Percentiles rank a stretch among this genome's conserved stretches.
phyloP scores from a whole-genome alignment of 805 yeast species.

The Yarrowia sp. region DNA sequence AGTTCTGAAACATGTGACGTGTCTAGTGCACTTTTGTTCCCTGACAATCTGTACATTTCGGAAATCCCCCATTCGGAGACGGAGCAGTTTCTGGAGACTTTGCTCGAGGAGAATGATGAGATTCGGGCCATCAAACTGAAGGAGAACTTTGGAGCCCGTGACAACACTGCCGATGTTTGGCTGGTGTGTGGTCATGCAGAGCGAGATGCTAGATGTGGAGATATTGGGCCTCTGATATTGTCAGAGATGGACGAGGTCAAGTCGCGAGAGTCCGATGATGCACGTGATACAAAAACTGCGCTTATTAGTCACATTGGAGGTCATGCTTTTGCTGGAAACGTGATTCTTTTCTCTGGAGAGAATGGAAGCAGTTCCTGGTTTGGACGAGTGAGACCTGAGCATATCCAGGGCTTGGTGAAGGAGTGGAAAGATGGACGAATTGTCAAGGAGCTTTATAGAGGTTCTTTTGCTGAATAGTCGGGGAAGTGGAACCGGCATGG shows the following conservation, averaged over 20 bases:
- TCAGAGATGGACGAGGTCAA: background rate
- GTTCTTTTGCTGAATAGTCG: background rate
- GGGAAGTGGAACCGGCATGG: too few relatives aligned
- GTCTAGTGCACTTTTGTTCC: slow-evolving; percentile 48
- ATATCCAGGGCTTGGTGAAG: slow-evolving; percentile 61
- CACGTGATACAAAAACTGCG: slow-evolving; percentile 31
- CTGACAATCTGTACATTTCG: slow-evolving; percentile 45
- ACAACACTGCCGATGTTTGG: background rate
- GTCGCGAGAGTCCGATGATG: background rate
- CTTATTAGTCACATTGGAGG: slow-evolving; percentile 67
- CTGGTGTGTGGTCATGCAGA: slow-evolving; percentile 64
- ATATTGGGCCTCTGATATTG: slow-evolving; percentile 54
- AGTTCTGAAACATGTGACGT: background rate
- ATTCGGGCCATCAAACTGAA: slow-evolving; percentile 22
- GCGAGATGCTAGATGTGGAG: slow-evolving; percentile 66
- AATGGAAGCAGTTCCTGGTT: slow-evolving; percentile 53
- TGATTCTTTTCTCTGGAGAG: slow-evolving; percentile 48
- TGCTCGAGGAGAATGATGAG: slow-evolving; percentile 14
- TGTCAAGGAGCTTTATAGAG: slow-evolving; percentile 48
- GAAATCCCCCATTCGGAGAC: slow-evolving; percentile 26
- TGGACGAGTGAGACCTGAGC: slow-evolving; percentile 64
- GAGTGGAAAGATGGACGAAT: slow-evolving; percentile 49
- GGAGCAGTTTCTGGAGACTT: background rate
- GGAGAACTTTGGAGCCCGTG: slow-evolving; percentile 28
- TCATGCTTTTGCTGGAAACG: slow-evolving; percentile 82